Base-by-base conservation (phyloP, 1,139 yeast species). In the Geotrichum australiense region DNA sequence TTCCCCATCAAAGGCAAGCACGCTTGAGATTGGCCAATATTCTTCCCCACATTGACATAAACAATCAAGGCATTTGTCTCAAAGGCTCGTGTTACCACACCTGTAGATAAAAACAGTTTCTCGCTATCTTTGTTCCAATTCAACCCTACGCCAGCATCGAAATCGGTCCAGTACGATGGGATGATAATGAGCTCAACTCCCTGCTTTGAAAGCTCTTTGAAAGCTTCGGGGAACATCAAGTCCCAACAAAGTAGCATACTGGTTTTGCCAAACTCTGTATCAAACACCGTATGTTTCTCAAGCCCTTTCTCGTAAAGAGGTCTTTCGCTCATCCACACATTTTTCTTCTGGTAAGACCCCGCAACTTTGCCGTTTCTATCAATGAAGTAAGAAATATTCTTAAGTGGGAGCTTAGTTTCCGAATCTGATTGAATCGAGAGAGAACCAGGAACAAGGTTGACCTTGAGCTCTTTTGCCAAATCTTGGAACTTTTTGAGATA, bases 241-340 rank as follows among this genome's bases (percentile, higher is more conserved):
- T 50, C 53, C 53, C 53, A 50, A 38, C 53, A 50, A 8, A 50
- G 33, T 20, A 50, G 42, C 30, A 50, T 37, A 8, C 48, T 51
- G 4, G 47, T 47, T 26, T 37, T 41, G 18, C 53, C 53, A 35
- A 50, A 47, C 37, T 48, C 52, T 21, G 53, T 49, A n/a, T 48
- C 43, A 28, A 50, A 48, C 20, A 41, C 48, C 7, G 35, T 14
- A 21, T 50, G 53, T 2, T 40, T 41, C 20, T 34, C 49, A 6
- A 15, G 24, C 12, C 53, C 53, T 28, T 47, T 47, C 24, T 34
- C 27, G 31, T 45, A 50, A 14, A 26, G 25, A 12, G 41, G 40
- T 4, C 53, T 44, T 39, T 50, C 53, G 3, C 52, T 32, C 28
- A 47, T 50, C 53, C 53, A 50, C 19, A 50, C 23, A 28, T 50